phyloP scores from a whole-genome alignment of 2,329 filamentous ascomycete species.

The Venturia asperata region DNA sequence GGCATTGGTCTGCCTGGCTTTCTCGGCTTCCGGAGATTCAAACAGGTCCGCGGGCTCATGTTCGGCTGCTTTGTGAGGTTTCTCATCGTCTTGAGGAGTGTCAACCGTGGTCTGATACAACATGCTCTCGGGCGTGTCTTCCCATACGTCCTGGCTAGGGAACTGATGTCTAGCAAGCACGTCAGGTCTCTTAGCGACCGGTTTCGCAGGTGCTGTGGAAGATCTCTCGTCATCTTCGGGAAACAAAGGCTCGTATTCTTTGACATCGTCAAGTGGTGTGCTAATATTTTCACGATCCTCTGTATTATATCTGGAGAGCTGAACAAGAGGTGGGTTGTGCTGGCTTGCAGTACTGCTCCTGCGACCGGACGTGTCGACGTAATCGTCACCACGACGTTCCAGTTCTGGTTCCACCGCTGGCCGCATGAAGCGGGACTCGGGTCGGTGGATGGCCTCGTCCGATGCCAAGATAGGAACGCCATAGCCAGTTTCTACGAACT shows the following conservation, averaged over 20 bases:
- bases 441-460: conserved; percentile 75
- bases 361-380: conserved; percentile 24
- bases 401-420: conserved; percentile 72
- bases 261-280: conserved; percentile 76
- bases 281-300: conserved; percentile 51
- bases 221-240: conserved; percentile 58
- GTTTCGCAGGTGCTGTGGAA: conserved; percentile 9
- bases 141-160: conserved; percentile 94
- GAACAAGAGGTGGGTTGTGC: conserved; percentile 11
- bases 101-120: conserved; percentile 73
- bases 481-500: conserved; percentile 49
- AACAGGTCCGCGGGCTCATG: conserved; percentile 30
- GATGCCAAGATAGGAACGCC: conserved; percentile 74
- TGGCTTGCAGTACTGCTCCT: conserved; percentile 13
- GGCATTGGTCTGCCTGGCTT: conserved; percentile 40
- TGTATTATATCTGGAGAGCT: conserved; percentile 43
- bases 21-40: conserved; percentile 44
- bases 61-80: conserved; percentile 37
- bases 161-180: conserved; percentile 55
- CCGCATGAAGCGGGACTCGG: conserved; percentile 59
- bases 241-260: conserved; percentile 94
- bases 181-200: conserved; percentile 42
- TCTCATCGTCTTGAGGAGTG: conserved; percentile 61
- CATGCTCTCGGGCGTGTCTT: conserved; percentile 83
- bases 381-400: conserved; percentile 47